phyloP scores from a whole-genome alignment of 73 alveolate species.

The Paramecium octaurelia region DNA sequence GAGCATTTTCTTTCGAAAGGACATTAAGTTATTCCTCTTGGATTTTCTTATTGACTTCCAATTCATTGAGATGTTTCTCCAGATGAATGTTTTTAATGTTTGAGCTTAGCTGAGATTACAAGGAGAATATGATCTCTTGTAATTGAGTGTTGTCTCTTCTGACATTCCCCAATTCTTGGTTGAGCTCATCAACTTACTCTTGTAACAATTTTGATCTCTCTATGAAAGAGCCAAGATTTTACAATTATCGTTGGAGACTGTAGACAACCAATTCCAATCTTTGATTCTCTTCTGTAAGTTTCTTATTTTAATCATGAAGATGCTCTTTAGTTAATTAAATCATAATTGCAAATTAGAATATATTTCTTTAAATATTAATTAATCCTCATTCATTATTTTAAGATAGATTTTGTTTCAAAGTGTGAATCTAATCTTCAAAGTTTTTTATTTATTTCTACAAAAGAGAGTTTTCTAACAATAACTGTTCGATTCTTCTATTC shows the following conservation, averaged over 20 bases:
- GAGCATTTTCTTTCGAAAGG: neutral
- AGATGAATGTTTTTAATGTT: neutral
- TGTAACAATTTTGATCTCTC: neutral
- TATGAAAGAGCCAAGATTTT: neutral
- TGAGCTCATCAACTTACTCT: neutral
- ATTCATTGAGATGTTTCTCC: neutral
- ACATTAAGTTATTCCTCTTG: neutral
- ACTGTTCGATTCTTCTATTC: constrained; percentile 4
- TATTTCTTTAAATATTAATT: neutral
- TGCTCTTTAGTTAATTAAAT: neutral
- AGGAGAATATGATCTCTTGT: neutral
- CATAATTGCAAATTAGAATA: neutral
- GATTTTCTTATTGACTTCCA: neutral
- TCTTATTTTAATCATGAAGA: neutral
- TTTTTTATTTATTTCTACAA: neutral
- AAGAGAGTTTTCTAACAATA: neutral
- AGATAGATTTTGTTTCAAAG: neutral
- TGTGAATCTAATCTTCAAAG: constrained; percentile 4
- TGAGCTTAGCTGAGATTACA: neutral
- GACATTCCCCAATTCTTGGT: neutral
- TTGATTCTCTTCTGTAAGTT: neutral
- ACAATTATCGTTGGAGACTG: neutral
- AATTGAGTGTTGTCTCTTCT: neutral
- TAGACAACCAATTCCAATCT: neutral
- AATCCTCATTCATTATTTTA: neutral